phyloP scores from a whole-genome alignment of 2,329 filamentous ascomycete species.

The Emydomyces testavorans region DNA sequence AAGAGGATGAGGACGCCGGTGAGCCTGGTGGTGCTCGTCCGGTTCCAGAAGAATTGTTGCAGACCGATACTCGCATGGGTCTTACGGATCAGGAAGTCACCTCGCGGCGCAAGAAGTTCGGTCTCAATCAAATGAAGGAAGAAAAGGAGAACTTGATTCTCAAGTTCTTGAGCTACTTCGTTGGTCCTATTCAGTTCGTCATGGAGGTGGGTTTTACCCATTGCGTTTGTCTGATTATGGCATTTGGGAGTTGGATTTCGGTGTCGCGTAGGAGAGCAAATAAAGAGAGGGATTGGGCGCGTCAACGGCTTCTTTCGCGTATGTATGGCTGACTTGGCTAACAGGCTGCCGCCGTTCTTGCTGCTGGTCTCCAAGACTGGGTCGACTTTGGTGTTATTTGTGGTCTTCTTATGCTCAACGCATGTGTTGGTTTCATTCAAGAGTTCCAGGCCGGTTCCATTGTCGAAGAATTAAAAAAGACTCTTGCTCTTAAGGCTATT shows the following conservation, averaged over 20 bases:
- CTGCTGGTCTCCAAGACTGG: conserved; percentile 77
- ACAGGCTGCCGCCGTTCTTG: conserved; percentile 62
- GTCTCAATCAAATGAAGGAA: conserved; percentile 82
- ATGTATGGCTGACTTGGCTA: conserved; percentile 7
- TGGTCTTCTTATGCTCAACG: conserved; percentile 71
- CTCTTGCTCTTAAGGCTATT: conserved; percentile 73
- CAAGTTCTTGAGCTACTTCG: conserved; percentile 72
- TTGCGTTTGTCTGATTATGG: not conserved
- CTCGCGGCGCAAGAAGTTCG: conserved; percentile 56
- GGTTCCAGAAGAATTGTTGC: conserved; percentile 62
- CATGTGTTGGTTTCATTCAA: conserved; percentile 73
- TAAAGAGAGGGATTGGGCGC: conserved; percentile 1
- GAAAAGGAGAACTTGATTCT: conserved; percentile 75
- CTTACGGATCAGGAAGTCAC: conserved; percentile 60
- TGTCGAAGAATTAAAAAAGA: conserved; percentile 84
- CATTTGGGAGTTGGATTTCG: not conserved
- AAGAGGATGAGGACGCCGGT: conserved; percentile 50
- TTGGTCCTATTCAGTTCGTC: conserved; percentile 85
- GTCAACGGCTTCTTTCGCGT: conserved; percentile 9
- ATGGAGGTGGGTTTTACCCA: conserved; percentile 59
- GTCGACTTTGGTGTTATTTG: conserved; percentile 90
- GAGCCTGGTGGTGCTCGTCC: conserved; percentile 44
- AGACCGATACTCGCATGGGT: conserved; percentile 62
- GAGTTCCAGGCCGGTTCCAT: conserved; percentile 85
- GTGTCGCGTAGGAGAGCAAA: not conserved